These are phyloP conservation scores for Backusella mclennaniae DNA, from an alignment of 192 early-diverging fungal genomes.

Conservation along the genomic window DNA sequence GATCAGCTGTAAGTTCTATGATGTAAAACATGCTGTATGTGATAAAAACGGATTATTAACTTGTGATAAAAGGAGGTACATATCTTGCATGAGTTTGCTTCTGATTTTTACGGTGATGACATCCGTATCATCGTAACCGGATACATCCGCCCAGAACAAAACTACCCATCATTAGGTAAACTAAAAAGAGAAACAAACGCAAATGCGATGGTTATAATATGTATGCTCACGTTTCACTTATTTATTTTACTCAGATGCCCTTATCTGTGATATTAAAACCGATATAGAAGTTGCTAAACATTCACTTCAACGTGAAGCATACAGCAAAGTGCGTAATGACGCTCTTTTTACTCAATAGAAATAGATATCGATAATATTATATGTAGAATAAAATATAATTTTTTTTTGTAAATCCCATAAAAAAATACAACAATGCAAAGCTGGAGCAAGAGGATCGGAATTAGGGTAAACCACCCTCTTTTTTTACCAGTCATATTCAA, in stretches of 20 bases:
- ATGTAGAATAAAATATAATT: not conserved
- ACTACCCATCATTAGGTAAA: conserved; percentile 84
- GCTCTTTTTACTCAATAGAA: conserved; percentile 32
- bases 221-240: not conserved
- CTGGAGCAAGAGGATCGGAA: not conserved
- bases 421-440: not conserved
- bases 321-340: conserved; percentile 46
- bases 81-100: conserved; percentile 80
- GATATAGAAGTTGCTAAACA: conserved; percentile 82
- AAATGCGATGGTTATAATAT: not conserved
- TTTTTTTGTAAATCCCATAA: conserved; percentile 3
- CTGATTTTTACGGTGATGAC: conserved; percentile 91
- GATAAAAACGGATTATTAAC: not conserved
- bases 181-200: not conserved
- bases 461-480: not conserved
- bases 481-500: conserved; percentile 6
- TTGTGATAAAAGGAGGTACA: conserved; percentile 78
- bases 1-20: conserved; percentile 67
- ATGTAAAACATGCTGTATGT: not conserved
- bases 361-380: not conserved
- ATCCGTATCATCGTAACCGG: conserved; percentile 86
- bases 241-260: conserved; percentile 55
- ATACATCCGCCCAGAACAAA: conserved; percentile 86
- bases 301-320: conserved; percentile 61
- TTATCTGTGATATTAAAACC: conserved; percentile 88